Conservation (phyloP, 768 basidiomycete genomes). For the Obba rivulosa region DNA sequence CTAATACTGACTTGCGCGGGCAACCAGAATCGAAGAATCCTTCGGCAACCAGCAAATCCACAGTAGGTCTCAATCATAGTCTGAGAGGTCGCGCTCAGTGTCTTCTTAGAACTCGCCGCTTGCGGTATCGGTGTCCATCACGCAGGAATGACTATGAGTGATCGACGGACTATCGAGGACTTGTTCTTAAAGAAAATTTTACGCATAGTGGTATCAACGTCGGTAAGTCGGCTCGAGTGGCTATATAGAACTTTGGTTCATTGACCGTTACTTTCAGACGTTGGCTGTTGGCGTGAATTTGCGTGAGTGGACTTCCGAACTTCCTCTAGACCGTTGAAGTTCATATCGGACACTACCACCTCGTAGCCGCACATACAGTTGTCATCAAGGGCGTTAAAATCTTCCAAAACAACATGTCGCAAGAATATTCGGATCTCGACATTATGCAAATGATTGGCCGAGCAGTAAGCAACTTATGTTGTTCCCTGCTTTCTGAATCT, state of each 20-base stretch:
- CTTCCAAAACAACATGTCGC: conserved; percentile 62
- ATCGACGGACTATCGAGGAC: conserved; percentile 69
- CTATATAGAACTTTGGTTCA: conserved; percentile 3
- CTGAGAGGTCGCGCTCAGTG: background rate
- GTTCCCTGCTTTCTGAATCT: background rate
- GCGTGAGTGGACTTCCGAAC: conserved; percentile 51
- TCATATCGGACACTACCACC: background rate
- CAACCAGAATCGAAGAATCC: conserved; percentile 41
- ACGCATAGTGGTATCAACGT: conserved; percentile 74
- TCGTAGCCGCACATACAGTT: conserved; percentile 82
- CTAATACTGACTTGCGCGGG: background rate
- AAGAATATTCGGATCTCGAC: conserved; percentile 89
- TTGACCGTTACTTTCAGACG: conserved; percentile 45
- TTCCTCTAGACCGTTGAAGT: too few species aligned
- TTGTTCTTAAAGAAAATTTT: conserved; percentile 62
- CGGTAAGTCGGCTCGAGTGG: conserved; percentile 43
- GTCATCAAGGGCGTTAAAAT: conserved; percentile 87
- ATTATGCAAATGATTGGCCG: conserved; percentile 96
- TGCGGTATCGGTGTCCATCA: conserved; percentile 88
- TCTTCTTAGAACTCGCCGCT: conserved; percentile 48
- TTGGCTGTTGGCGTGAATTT: conserved; percentile 95
- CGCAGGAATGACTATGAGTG: conserved; percentile 73
- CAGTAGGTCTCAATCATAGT: conserved; percentile 33
- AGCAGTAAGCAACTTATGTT: conserved; percentile 47
- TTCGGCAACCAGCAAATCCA: conserved; percentile 68